Conservation (phyloP, 1,139 yeast species). For the Dujonia santamariae region DNA sequence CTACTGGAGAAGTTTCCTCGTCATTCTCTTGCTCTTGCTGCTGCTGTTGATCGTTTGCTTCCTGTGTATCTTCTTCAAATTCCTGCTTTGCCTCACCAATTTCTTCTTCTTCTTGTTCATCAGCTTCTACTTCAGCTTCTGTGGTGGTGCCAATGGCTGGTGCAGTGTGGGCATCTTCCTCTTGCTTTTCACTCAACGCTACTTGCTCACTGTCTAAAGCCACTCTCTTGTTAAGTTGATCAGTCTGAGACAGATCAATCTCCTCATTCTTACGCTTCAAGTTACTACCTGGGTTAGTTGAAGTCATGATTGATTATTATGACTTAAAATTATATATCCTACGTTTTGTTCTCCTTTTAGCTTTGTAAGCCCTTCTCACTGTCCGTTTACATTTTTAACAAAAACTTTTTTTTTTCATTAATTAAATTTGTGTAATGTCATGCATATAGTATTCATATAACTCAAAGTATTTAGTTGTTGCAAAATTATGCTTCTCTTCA, state of each 20-base stretch:
- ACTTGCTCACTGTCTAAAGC: conserved; percentile 63
- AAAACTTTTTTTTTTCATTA: no score
- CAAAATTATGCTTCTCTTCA: no score
- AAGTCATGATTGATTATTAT: conserved; percentile 13
- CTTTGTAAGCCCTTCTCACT: no score
- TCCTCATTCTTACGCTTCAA: conserved; percentile 72
- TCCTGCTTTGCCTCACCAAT: conserved; percentile 6
- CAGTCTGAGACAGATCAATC: conserved; percentile 33
- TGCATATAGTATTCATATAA: no score
- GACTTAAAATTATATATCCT: no score
- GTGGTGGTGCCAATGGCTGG: conserved; percentile 23
- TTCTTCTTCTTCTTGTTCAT: conserved; percentile 5
- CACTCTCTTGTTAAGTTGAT: conserved; percentile 54
- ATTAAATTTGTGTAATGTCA: no score
- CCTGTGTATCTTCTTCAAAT: conserved; percentile 7
- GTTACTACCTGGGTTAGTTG: conserved; percentile 27
- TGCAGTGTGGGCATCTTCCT: conserved; percentile 43
- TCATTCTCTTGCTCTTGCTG: conserved; percentile 7
- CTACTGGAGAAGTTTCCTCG: conserved; percentile 7
- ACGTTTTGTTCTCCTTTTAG: no score
- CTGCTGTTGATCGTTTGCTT: conserved; percentile 7
- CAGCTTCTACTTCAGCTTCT: conserved; percentile 5
- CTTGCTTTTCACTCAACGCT: conserved; percentile 28
- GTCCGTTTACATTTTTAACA: no score
- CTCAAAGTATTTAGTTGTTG: no score